Conservation (phyloP, 352 stramenopile species). For the Blastocystis sp. region DNA sequence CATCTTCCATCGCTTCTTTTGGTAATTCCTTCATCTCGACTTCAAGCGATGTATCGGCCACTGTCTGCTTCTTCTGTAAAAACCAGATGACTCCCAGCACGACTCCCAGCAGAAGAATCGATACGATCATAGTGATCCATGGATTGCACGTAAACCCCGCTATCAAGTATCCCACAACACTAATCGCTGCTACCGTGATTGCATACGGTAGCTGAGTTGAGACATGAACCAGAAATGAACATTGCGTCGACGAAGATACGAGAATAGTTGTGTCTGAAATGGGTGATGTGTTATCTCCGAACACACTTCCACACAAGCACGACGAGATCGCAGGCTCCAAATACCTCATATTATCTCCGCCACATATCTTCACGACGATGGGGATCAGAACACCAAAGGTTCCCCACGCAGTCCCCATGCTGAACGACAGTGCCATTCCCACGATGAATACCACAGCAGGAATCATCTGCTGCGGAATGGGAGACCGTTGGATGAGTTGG, state of each 20-base stretch:
- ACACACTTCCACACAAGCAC: slow-evolving; percentile 78
- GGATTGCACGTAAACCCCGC: not conserved
- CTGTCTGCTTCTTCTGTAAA: not conserved
- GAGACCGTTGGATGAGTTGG: slow-evolving; percentile 68
- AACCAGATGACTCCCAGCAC: not conserved
- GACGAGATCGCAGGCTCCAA: slow-evolving; percentile 78
- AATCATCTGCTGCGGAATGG: slow-evolving; percentile 74
- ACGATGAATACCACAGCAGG: slow-evolving; percentile 76
- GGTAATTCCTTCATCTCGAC: slow-evolving; percentile 9
- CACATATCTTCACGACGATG: slow-evolving; percentile 75
- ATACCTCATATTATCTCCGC: slow-evolving; percentile 74
- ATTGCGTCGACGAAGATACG: slow-evolving; percentile 74
- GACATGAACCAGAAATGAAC: slow-evolving; percentile 68
- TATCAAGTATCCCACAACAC: slow-evolving; percentile 19
- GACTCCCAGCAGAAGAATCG: not conserved
- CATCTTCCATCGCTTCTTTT: not conserved
- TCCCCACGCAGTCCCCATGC: slow-evolving; percentile 78
- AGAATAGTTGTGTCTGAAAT: slow-evolving; percentile 85
- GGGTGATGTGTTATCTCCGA: slow-evolving; percentile 80
- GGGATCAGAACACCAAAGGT: slow-evolving; percentile 87
- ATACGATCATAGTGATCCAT: not conserved
- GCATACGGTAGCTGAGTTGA: slow-evolving; percentile 71
- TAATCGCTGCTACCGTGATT: not conserved
- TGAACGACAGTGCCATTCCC: slow-evolving; percentile 81
- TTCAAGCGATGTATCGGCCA: not conserved